Evolutionary conservation across 306 rosid species (phyloP).

Genomic region (Lathyrus oleraceus): DNA sequence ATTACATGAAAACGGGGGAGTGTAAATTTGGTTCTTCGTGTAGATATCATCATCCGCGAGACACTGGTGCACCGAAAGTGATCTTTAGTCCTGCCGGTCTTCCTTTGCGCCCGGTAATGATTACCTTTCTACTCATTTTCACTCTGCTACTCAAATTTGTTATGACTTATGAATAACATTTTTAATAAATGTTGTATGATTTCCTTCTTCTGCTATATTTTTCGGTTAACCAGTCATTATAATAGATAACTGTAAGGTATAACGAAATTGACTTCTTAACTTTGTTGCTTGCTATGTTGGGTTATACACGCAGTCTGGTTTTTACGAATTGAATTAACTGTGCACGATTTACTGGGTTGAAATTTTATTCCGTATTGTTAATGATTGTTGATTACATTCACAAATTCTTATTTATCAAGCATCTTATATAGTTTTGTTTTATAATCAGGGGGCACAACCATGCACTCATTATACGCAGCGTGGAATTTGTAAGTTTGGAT

Average conservation of each 20-base stretch:
- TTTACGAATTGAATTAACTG: slow-evolving; percentile 7
- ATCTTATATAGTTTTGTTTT: slow-evolving; percentile 43
- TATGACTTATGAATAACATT: slow-evolving; percentile 22
- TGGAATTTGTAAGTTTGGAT: slow-evolving; percentile 90
- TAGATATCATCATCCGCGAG: slow-evolving; percentile 95
- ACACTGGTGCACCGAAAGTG: slow-evolving; percentile 56
- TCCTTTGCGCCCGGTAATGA: slow-evolving; percentile 89
- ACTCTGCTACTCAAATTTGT: slow-evolving; percentile 25
- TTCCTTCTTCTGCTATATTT: neutral
- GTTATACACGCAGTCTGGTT: neutral
- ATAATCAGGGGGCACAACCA: slow-evolving; percentile 80
- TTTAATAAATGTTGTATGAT: neutral
- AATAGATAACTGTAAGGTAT: slow-evolving; percentile 20
- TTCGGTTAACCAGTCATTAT: slow-evolving; percentile 5
- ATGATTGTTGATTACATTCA: slow-evolving; percentile 23
- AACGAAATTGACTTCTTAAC: slow-evolving; percentile 13
- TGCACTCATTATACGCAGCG: slow-evolving; percentile 89
- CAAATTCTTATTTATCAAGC: slow-evolving; percentile 15
- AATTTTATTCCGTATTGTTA: no score
- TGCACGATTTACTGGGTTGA: slow-evolving; percentile 23
- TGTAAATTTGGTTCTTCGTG: slow-evolving; percentile 96
- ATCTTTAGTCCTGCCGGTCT: slow-evolving; percentile 73
- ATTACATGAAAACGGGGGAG: slow-evolving; percentile 94
- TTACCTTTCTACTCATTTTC: slow-evolving; percentile 35
- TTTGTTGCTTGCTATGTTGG: slow-evolving; percentile 23